phyloP scores from a whole-genome alignment of 768 basidiomycete species.

The Infundibulicybe gibba region DNA sequence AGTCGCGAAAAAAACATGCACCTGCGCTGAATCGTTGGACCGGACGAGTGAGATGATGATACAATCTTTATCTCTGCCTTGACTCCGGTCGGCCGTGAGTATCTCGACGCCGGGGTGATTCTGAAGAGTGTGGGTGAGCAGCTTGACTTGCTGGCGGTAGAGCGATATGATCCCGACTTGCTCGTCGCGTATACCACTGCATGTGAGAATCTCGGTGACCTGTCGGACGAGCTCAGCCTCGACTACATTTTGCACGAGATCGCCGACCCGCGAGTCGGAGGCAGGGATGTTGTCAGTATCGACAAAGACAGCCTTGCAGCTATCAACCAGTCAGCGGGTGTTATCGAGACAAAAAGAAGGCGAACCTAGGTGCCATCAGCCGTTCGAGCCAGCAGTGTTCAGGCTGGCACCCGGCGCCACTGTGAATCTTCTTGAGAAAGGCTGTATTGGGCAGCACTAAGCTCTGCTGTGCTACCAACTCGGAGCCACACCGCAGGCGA shows the following conservation, averaged over 20 bases:
- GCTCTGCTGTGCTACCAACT: conserved; percentile 56
- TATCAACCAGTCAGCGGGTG: conserved; percentile 22
- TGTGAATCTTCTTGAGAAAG: conserved; percentile 44
- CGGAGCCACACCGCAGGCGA: conserved; percentile 75
- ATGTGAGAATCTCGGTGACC: conserved; percentile 61
- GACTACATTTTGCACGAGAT: conserved; percentile 84
- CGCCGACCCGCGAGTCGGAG: conserved; percentile 76
- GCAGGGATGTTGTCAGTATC: conserved; percentile 86
- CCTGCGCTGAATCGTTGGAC: conserved; percentile 75
- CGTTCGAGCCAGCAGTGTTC: conserved; percentile 68
- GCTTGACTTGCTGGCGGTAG: conserved; percentile 95
- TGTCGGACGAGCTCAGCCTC: conserved; percentile 74
- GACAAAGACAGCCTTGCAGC: conserved; percentile 88
- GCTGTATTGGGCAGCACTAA: conserved; percentile 49
- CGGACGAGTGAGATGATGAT: conserved; percentile 91
- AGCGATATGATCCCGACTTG: conserved; percentile 89
- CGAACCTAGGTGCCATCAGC: conserved; percentile 63
- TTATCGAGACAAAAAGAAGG: background rate
- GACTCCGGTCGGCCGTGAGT: conserved; percentile 89
- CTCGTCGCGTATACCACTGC: conserved; percentile 57
- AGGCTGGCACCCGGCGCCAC: conserved; percentile 20
- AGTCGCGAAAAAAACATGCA: conserved; percentile 31
- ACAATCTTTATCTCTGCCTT: conserved; percentile 95
- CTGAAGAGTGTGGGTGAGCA: conserved; percentile 64
- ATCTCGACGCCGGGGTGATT: conserved; percentile 66